Conservation (phyloP, 2,329 filamentous ascomycete genomes). For the Epichloe sp. region DNA sequence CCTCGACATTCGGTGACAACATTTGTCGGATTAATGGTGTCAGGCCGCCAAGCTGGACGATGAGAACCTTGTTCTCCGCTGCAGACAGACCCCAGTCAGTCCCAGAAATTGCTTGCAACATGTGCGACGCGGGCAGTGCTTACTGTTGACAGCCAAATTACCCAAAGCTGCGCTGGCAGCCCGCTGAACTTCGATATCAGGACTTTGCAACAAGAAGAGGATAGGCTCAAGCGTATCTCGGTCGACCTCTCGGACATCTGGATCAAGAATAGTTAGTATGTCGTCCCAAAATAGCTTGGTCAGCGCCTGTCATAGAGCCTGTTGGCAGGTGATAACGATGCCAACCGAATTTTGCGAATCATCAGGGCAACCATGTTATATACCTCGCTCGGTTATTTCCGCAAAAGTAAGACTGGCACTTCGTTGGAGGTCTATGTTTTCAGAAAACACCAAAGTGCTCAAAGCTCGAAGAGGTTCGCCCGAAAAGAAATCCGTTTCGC, state of each 20-base stretch:
- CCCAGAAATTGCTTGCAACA: background rate
- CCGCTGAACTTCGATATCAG: conserved; percentile 92
- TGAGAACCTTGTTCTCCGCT: conserved; percentile 97
- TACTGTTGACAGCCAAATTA: conserved; percentile 95
- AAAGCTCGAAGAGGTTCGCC: conserved; percentile 88
- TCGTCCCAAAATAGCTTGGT: background rate
- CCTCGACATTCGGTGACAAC: conserved; percentile 95
- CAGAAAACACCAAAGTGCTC: conserved; percentile 93
- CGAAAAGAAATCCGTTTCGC: conserved; percentile 95
- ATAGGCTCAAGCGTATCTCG: conserved; percentile 92
- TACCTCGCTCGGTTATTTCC: conserved; percentile 97
- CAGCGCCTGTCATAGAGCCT: too few species aligned
- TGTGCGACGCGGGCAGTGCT: conserved; percentile 15
- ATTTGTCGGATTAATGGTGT: conserved; percentile 92
- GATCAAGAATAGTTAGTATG: conserved; percentile 2
- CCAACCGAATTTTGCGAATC: background rate
- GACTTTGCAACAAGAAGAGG: conserved; percentile 83
- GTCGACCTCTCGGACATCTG: conserved; percentile 94
- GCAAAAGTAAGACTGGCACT: conserved; percentile 97
- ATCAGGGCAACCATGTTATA: conserved; percentile 12
- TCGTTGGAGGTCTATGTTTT: conserved; percentile 94
- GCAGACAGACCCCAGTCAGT: conserved; percentile 31
- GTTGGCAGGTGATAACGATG: background rate
- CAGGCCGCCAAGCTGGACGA: conserved; percentile 83
- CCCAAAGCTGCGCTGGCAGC: conserved; percentile 92